phyloP scores from a whole-genome alignment of 345 rosid species.

The Corymbia maculata region DNA sequence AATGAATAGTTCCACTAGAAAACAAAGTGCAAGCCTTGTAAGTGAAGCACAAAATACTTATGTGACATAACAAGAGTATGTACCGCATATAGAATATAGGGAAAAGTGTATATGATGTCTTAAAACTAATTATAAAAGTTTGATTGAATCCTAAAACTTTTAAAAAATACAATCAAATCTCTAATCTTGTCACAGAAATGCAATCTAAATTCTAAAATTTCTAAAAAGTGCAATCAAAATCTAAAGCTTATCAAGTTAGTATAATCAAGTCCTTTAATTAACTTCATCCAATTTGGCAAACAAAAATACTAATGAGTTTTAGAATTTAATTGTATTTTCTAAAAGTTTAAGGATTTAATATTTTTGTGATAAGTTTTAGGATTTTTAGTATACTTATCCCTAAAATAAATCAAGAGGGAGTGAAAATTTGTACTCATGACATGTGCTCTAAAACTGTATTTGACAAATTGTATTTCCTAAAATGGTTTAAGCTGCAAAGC shows the following conservation, averaged over 20 bases:
- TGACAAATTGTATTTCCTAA: not conserved
- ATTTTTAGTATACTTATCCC: accelerated
- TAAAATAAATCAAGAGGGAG: accelerated
- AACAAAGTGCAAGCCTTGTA: not conserved
- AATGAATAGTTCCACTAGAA: no score
- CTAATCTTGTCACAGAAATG: no score
- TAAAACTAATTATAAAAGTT: no score
- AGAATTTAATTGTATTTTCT: no score
- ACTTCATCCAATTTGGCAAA: not conserved
- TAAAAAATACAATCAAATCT: no score
- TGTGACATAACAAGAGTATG: not conserved
- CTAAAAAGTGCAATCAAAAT: no score
- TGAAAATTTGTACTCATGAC: not conserved
- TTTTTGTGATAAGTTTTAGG: not conserved
- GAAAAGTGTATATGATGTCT: not conserved
- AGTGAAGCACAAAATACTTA: no score
- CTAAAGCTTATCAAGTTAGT: no score
- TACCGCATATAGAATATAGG: not conserved
- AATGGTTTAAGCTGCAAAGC: not conserved
- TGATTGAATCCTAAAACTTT: no score
- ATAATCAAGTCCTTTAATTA: not conserved
- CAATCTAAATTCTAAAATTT: not conserved
- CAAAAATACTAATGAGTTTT: no score
- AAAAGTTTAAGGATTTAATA: no score
- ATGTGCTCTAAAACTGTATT: not conserved